Base-by-base conservation (phyloP, 805 yeast species). In the Wickerhamiella domercqiae region DNA sequence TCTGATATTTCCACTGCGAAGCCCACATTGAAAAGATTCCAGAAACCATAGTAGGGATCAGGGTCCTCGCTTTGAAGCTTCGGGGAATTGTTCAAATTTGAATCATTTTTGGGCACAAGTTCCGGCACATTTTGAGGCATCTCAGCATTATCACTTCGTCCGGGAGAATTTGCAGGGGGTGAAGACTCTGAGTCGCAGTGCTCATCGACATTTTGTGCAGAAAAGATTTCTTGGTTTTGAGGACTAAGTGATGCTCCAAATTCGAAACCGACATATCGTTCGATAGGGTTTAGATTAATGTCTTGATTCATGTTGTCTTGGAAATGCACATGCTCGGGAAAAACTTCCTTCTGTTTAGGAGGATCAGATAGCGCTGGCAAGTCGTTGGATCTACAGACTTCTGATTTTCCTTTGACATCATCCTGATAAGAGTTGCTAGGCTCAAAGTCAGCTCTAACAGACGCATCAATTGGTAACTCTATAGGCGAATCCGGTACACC, bases 11-110 rank as follows among this genome's bases (percentile, higher is more conserved):
- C 42, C 4, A 47, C 42, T 1, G 40, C 29, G 29, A 47, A 47
- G 4, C 50, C 50, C 21, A 45, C 47, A 9, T 41, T 30, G 34
- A 47, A 47, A 21, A 47, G 37, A 14, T 43, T 45, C 46, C 47
- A 46, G 5, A 25, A 13, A 18, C 41, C 42, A 26, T 14, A n/a
- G 32, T 41, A 32, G 5, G 33, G 33, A 18, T 30, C 19, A n/a
- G 16, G 21, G n/a, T 30, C 33, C 32, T 14, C 17, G 21, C 22
- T 9, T 9, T 20, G 21, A 15, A 18, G 14, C 21, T 14, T 11
- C 19, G 16, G 7, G 20, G 36, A 15, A 13, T 24, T 24, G 13
- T 24, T 24, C 11, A 7, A 14, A 29, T 9, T 29, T 9, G 7
- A 7, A 7, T 14, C 11, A 11, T 9, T 15, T 29, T 29, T 14